A percentile compares a stretch with the other conserved stretches of the same genome.
These are phyloP conservation scores for Pugionium dolabratum DNA, from an alignment of 345 rosid species.

Conservation along the genomic window DNA sequence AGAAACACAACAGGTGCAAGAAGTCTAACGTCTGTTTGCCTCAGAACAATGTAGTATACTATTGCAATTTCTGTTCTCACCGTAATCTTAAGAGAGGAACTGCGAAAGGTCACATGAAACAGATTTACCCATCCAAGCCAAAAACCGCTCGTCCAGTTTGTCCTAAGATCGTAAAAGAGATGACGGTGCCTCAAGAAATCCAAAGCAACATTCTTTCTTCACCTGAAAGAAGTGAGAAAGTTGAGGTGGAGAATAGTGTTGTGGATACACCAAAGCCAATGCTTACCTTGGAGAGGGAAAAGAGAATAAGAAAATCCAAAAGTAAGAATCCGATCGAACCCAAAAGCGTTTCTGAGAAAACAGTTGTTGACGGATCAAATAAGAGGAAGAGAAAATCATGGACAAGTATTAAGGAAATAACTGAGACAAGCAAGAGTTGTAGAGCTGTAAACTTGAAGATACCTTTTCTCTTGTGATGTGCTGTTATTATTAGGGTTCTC, in stretches of 20 bases:
- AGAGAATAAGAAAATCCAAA: constrained; percentile 30
- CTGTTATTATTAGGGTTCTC: too few species aligned
- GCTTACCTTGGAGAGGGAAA: constrained; percentile 36
- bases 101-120: constrained; percentile 31
- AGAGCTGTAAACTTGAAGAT: constrained; percentile 10
- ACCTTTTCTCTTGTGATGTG: constrained; percentile 30
- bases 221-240: constrained; percentile 27
- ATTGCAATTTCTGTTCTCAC: constrained; percentile 67
- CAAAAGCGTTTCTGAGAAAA: not conserved
- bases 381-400: constrained; percentile 35
- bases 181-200: too few species aligned
- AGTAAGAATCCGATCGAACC: constrained; percentile 24
- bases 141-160: not conserved
- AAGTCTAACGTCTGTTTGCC: too few species aligned
- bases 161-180: constrained; percentile 15
- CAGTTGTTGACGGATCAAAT: constrained; percentile 23
- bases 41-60: not conserved
- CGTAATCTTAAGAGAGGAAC: constrained; percentile 38
- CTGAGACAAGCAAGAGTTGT: constrained; percentile 8
- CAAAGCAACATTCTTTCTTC: constrained; percentile 6
- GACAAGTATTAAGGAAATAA: constrained; percentile 18
- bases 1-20: too few species aligned
- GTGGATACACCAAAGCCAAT: constrained; percentile 37
- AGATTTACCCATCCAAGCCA: not conserved
- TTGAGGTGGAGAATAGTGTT: too few species aligned